Percentiles rank a stretch among this genome's conserved stretches.
Evolutionary conservation across 202 grass and related monocot genomes (phyloP).

Genomic region (Hordeum pubiflorum): DNA sequence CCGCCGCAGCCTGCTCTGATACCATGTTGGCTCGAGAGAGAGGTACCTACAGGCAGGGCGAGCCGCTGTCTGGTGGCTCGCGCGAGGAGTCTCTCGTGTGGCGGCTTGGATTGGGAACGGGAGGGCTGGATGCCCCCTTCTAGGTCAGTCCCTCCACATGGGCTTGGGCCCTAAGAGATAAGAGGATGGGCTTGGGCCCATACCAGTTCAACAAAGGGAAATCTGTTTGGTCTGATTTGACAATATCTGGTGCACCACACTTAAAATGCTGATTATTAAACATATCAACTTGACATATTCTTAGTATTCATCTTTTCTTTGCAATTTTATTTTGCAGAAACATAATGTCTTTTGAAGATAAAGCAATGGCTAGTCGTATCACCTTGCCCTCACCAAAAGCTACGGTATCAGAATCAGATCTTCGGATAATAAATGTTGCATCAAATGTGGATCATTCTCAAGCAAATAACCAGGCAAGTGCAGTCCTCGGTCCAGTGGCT

Average conservation of each 20-base stretch:
- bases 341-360: constrained; percentile 60
- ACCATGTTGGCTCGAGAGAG: no score
- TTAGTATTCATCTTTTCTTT: constrained; percentile 6
- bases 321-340: constrained; percentile 34
- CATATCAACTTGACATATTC: not conserved
- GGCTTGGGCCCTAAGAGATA: no score
- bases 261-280: not conserved
- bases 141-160: no score
- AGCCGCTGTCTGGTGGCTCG: no score
- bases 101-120: no score
- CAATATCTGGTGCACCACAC: not conserved
- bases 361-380: constrained; percentile 40
- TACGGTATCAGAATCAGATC: constrained; percentile 28
- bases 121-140: no score
- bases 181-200: no score
- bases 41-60: no score
- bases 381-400: constrained; percentile 44
- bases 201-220: not conserved
- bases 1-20: no score
- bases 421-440: constrained; percentile 20
- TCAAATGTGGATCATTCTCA: constrained; percentile 38
- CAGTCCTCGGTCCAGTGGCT: constrained; percentile 54
- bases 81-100: no score
- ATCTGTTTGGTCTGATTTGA: not conserved
- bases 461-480: constrained; percentile 32